Base-by-base conservation (phyloP, 495 filamentous ascomycete genomes). In the Penicillium canescens region DNA sequence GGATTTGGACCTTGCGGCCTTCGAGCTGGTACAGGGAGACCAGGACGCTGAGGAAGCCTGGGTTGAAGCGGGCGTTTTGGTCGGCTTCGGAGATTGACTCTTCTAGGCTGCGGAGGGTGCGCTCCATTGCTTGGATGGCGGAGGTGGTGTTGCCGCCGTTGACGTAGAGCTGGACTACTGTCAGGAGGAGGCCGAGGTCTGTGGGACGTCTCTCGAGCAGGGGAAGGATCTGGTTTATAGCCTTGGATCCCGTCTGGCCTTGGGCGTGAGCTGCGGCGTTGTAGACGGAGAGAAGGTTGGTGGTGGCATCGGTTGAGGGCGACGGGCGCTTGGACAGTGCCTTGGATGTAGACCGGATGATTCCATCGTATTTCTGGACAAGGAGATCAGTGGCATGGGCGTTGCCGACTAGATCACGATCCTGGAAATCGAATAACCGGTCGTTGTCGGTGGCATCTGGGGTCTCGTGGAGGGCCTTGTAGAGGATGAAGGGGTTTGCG, bases 171-270 rank as follows among this genome's bases (percentile, higher is more conserved):
- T 98, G 92, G 6, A 93, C 82, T 14, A 91, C 82, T 11, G 90
- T 93, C 37, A 98, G 75, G 8, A 90, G 75, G 3, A 98, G 77
- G 7, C 94, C 95, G 26, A 97, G 73, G 62, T 99, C 92, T 54
- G 83, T 83, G 0, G 92, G 91, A 20, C 88, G 78, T 48, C 83
- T 83, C 55, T 90, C 86, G 9, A 96, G 75, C n/a, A 93, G 65
- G 0, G 88, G 82, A 1, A 91, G 71, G 16, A 96, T 82, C 33
- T 82, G 67, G 60, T 87, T 89, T n/a, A 96, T 69, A 13, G 84
- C 86, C 14, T 86, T 77, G 46, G 86, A 84, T 38, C 84, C 86
- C 6, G 79, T 82, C 59, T 82, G 68, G 41, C 82, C 81, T 46
- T 83, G 78, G 4, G 86, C 81, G 47, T 85, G 78, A 16, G 90